A percentile compares a stretch with the other conserved stretches of the same genome.
phyloP scores from a whole-genome alignment of 2,329 filamentous ascomycete species.

The Exophiala aquamarina region DNA sequence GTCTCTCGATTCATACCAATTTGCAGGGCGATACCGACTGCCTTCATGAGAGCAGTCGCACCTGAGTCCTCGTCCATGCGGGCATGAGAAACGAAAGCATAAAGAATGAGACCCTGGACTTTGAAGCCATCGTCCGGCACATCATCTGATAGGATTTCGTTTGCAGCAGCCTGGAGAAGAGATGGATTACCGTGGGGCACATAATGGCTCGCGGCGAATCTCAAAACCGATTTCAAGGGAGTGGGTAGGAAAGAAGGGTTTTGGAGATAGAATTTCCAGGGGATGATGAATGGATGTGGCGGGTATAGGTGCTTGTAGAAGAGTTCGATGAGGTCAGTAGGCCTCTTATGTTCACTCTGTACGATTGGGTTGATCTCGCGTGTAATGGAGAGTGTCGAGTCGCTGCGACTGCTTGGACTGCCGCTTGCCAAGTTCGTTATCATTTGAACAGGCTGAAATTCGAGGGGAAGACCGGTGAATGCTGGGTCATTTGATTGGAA shows the following conservation, averaged over 20 bases:
- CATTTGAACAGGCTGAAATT: constrained; percentile 13
- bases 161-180: constrained; percentile 30
- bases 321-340: constrained; percentile 48
- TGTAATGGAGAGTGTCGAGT: constrained; percentile 19
- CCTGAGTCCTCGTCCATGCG: constrained; percentile 37
- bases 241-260: constrained; percentile 41
- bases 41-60: constrained; percentile 54
- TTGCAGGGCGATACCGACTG: constrained; percentile 70
- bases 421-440: constrained; percentile 5
- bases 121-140: constrained; percentile 32
- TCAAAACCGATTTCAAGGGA: constrained; percentile 55
- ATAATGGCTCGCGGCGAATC: constrained; percentile 58
- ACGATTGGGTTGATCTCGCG: constrained; percentile 16
- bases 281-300: constrained; percentile 58
- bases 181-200: constrained; percentile 39
- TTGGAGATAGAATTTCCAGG: constrained; percentile 38
- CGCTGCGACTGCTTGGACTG: constrained; percentile 18
- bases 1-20: constrained; percentile 71
- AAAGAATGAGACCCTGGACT: constrained; percentile 40
- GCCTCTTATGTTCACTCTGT: constrained; percentile 3
- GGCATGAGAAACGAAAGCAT: constrained; percentile 36
- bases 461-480: constrained; percentile 24
- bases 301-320: constrained; percentile 59
- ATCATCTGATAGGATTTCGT: constrained; percentile 27
- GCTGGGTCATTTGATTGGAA: constrained; percentile 27